Base-by-base conservation (phyloP, 2,329 filamentous ascomycete genomes). In the Fusarium sp. region DNA sequence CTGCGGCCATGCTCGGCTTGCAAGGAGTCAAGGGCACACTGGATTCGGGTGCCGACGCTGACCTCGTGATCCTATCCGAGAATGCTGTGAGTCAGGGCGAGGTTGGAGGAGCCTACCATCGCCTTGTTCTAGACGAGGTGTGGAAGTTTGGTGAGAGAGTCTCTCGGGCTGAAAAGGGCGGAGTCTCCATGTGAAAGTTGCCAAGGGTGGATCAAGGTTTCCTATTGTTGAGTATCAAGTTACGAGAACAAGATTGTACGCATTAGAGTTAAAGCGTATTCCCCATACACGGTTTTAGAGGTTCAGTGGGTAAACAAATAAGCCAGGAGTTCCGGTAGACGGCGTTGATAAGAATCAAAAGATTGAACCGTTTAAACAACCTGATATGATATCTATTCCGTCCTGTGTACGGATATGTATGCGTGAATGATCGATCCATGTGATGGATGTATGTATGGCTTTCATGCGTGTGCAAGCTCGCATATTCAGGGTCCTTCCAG, bases 61-160 rank as follows among this genome's bases (percentile, higher is more conserved):
- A 91, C 77, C 77, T 95, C 53, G 86, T 93, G 34, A 85, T 95
- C 16, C 79, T 95, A 34, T 87, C 87, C 4, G 85, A 91, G 62
- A 80, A 83, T 13, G 77, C 80, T 46, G 56, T 60, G 57, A 34
- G 27, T 6, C 44, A 57, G 29, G 50, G 44, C 20, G 69, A 69
- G 20, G 79, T 76, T 50, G 79, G 69, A 8, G 79, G 80, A 42
- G 84, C 83, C 10, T 76, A 72, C 38, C 82, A 79, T 66, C 84
- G 83, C 62, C 80, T 95, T 40, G 81, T 85, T 10, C 83, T 93
- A n/a, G 89, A 92, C 64, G 87, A 92, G 79, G 91, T 93, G 18
- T 93, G 91, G 91, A 93, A 93, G 80, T 93, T 93, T 81, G 91
- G 91, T 6, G 80, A 80, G 34, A 82, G 83, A 69, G 84, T 90